Percentiles rank a stretch among this genome's conserved stretches.
phyloP scores from a whole-genome alignment of 2,329 filamentous ascomycete species.

The Calonectria leucothoes region DNA sequence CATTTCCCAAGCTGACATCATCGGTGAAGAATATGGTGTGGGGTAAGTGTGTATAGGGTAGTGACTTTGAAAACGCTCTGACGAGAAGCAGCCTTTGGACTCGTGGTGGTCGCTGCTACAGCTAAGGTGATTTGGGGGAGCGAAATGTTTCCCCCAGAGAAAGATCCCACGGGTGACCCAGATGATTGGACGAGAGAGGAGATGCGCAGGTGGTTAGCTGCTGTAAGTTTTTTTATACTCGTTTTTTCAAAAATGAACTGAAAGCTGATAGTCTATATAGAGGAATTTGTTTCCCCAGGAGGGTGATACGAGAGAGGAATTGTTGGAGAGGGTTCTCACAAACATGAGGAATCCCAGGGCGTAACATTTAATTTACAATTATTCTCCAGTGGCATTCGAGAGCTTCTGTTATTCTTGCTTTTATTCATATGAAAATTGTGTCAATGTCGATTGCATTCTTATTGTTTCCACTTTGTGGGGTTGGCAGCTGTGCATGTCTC shows the following conservation, averaged over 20 bases:
- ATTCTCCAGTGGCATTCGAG: too few species aligned
- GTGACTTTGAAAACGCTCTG: neutral
- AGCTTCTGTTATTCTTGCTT: neutral
- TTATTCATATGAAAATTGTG: neutral
- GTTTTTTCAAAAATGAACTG: neutral
- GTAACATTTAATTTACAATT: neutral
- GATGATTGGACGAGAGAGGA: slow-evolving; percentile 82
- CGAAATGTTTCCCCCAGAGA: slow-evolving; percentile 81
- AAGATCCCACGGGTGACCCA: slow-evolving; percentile 82
- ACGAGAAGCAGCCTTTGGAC: slow-evolving; percentile 75
- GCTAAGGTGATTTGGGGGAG: slow-evolving; percentile 88
- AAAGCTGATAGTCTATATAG: slow-evolving; percentile 41
- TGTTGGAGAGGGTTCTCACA: slow-evolving; percentile 58
- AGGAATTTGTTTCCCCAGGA: slow-evolving; percentile 59
- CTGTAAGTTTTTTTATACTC: slow-evolving; percentile 62
- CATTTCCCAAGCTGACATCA: slow-evolving; percentile 11
- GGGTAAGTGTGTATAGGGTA: slow-evolving; percentile 60
- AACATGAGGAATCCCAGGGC: slow-evolving; percentile 58
- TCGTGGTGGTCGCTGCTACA: slow-evolving; percentile 83
- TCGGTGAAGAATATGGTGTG: slow-evolving; percentile 72
- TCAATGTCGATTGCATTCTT: neutral
- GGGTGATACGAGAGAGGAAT: slow-evolving; percentile 56
- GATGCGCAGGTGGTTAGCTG: slow-evolving; percentile 81
- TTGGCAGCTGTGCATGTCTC: neutral
- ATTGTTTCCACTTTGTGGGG: neutral